phyloP scores from a whole-genome alignment of 176 grass and related monocot species.

The Oryza meyeriana region DNA sequence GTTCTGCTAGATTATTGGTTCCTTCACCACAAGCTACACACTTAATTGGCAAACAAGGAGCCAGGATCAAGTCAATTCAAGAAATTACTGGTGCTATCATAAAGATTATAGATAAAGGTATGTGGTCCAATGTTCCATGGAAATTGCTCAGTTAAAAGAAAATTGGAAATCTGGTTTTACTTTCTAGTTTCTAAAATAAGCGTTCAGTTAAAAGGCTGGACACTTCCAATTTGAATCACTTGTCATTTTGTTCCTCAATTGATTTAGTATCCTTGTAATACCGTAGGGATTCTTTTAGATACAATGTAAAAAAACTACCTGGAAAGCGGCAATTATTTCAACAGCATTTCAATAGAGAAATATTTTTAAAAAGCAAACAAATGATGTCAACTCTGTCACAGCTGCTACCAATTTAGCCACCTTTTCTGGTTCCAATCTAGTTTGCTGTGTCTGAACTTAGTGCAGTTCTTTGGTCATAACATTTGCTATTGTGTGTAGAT shows the following conservation, averaged over 20 bases:
- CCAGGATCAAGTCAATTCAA: slow-evolving; percentile 53
- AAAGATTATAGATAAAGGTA: slow-evolving; percentile 58
- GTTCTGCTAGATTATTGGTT: slow-evolving; percentile 61
- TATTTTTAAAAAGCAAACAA: background rate
- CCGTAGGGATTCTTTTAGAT: background rate
- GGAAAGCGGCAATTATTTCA: background rate
- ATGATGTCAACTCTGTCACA: background rate
- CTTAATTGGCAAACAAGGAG: slow-evolving; percentile 88
- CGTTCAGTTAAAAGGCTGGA: background rate
- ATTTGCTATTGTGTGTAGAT: slow-evolving; percentile 24
- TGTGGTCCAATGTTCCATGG: background rate
- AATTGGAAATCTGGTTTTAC: background rate
- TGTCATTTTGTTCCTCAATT: slow-evolving; percentile 1
- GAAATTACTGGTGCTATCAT: slow-evolving; percentile 50
- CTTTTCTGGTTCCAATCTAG: background rate
- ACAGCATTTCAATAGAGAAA: background rate
- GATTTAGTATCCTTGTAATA: background rate
- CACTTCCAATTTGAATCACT: background rate
- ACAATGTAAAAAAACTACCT: background rate
- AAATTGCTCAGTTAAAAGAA: background rate
- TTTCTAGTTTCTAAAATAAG: background rate
- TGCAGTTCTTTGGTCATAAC: slow-evolving; percentile 6
- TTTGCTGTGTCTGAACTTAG: background rate
- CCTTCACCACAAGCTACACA: slow-evolving; percentile 54
- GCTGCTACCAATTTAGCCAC: background rate